Percentiles rank a stretch among this genome's conserved stretches.
Conservation (phyloP, 805 yeast species). For the Candida piceae region DNA sequence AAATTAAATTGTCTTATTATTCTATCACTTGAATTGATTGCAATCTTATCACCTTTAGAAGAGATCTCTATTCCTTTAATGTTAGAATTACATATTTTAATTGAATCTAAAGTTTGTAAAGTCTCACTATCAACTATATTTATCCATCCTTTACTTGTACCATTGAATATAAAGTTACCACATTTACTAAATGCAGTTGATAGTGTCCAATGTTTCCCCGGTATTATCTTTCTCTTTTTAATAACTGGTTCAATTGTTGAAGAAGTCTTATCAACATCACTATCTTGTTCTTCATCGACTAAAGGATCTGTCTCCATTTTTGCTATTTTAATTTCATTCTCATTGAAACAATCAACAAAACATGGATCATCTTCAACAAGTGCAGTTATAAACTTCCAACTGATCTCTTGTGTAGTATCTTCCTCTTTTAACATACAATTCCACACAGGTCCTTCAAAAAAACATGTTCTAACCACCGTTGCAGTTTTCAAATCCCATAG, state of each 20-base stretch:
- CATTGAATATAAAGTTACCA: conserved; percentile 58
- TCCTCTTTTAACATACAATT: conserved; percentile 52
- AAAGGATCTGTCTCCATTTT: conserved; percentile 18
- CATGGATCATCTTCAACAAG: conserved; percentile 59
- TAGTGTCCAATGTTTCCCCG: conserved; percentile 40
- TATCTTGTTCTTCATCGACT: conserved; percentile 9
- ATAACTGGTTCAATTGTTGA: neutral
- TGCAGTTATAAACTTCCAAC: conserved; percentile 52
- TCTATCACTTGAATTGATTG: conserved; percentile 73
- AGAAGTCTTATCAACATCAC: conserved; percentile 15
- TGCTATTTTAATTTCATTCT: conserved; percentile 10
- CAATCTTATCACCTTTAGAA: conserved; percentile 54
- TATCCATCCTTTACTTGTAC: conserved; percentile 78
- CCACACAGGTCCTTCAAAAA: conserved; percentile 74
- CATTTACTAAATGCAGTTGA: conserved; percentile 46
- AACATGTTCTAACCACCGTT: conserved; percentile 36
- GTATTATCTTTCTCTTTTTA: conserved; percentile 13
- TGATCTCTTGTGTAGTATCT: conserved; percentile 22
- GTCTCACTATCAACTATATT: conserved; percentile 38
- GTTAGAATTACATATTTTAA: conserved; percentile 59
- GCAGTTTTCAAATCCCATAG: conserved; percentile 67
- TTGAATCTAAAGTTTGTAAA: conserved; percentile 33
- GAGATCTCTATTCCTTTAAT: conserved; percentile 64
- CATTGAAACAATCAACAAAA: conserved; percentile 37
- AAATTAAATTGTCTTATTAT: conserved; percentile 58